Evolutionary conservation across 2,329 filamentous ascomycete species (phyloP), one percentile per base, ranked within the genome.

Genomic region (Hypoxylon sp.): DNA sequence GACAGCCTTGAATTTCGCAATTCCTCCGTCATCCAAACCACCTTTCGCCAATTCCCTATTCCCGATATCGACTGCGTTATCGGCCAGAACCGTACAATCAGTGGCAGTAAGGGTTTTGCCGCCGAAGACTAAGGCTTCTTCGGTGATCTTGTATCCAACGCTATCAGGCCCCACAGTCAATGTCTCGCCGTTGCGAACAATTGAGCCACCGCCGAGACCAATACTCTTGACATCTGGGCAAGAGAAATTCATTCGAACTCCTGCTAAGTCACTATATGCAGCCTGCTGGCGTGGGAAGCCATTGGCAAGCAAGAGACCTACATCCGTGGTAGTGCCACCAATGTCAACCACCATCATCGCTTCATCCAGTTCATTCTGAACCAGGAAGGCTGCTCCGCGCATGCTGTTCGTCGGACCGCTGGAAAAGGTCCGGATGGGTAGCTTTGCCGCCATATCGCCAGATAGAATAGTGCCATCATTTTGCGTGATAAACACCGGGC

Each of bases 321-420:
- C 86, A 69, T 91, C 89, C 0, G 88, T 86, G 0, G 89, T 91
- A 0, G 89, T 91, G 2, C 89, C 89, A 0, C 89, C 89, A 58
- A 91, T 86, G 72, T 91, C 89, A 1, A 91, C 85, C 0, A 91
- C 89, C 80, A 91, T 86, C 70, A 83, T 78, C 0, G 80, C 77
- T 60, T 83, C 78, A 2, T 77, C 70, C 13, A 73, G 57, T 21
- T 74, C 64, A 1, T 76, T 74, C 41, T 82, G 79, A 0, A 82
- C 79, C 10, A 92, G 78, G 60, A 89, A 90, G 0, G 88, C 89
- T 1, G 88, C 88, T 0, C 88, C 88, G 57, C 85, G 83, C 81
- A 89, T 87, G 60, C 85, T 88, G 73, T 91, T 91, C 0, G 89
- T 90, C 2, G 88, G 86, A 0, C 89, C 89, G 41, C 85, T 88